Conservation (phyloP, 2,329 filamentous ascomycete species). For the Colletotrichum cereale region DNA sequence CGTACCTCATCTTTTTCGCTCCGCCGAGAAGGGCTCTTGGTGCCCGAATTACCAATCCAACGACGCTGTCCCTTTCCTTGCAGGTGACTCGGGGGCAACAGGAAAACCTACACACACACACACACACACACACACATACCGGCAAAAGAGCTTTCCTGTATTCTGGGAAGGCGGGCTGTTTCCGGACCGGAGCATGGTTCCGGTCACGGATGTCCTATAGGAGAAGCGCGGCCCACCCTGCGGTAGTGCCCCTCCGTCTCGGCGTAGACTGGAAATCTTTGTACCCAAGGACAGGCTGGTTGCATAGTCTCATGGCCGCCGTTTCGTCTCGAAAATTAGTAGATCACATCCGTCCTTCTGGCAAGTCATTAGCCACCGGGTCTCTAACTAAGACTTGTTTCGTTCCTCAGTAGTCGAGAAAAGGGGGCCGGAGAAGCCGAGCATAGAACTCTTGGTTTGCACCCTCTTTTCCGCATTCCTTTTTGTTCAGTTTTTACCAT, state of each 20-base stretch:
- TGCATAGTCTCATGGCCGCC: not conserved
- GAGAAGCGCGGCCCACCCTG: not conserved
- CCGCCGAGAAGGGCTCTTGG: slow-evolving; percentile 25
- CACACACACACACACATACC: no score
- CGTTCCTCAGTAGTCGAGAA: not conserved
- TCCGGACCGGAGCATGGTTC: not conserved
- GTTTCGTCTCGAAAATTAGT: not conserved
- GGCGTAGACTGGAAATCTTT: not conserved
- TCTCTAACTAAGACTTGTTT: not conserved
- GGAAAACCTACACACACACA: no score
- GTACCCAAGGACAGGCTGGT: not conserved
- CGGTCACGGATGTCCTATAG: not conserved
- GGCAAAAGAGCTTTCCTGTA: not conserved
- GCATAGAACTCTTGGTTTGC: no score
- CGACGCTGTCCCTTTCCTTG: not conserved
- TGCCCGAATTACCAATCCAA: slow-evolving; percentile 38
- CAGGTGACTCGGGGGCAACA: not conserved
- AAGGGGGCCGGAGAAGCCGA: not conserved
- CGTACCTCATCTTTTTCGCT: slow-evolving; percentile 37
- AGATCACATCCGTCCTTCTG: no score
- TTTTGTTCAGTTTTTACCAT: not conserved
- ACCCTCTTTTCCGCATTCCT: not conserved
- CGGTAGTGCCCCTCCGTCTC: slow-evolving; percentile 15
- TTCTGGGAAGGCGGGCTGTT: not conserved
- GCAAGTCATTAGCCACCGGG: not conserved